Base-by-base conservation (phyloP, 2,329 filamentous ascomycete genomes). In the Penicillium janthinellum region DNA sequence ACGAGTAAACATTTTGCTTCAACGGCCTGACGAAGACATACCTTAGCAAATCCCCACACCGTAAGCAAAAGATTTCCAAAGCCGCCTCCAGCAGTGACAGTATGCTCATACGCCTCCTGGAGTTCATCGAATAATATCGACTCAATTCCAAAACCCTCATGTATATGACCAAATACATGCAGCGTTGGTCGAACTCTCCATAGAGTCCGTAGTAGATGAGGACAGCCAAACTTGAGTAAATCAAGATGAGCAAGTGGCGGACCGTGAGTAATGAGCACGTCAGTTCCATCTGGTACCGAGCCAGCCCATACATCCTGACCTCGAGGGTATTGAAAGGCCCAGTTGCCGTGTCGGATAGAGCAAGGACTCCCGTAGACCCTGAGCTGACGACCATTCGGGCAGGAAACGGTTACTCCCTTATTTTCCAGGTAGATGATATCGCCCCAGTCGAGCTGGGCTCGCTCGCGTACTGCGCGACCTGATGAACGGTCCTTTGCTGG, bases 181-280 rank as follows among this genome's bases (percentile, higher is more conserved):
- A 64, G 35, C 8, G 28, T 59, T 39, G 64, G 61, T 20, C 14
- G 41, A 37, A 65, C 38, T 45, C 48, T 58, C 86, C 88, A 90
- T 7, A 91, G 74, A 67, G 92, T 88, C 7, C 79, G 75, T 10
- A 91, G 80, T 12, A 96, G 81, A 60, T 84, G 81, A 41, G 84
- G 80, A 66, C 89, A 92, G 53, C 90, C 91, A 34, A 91, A 74
- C 1, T 70, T 64, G 0, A 67, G 68, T 14, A 78, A 52, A 49
- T 79, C 88, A 22, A 87, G 79, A 74, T 96, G 90, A 70, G 85
- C 82, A 72, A 84, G 84, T 10, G 90, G 90, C 20, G 91, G 91
- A 0, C 85, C 85, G 70, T 96, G 91, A 0, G 91, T 95, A 17
- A 96, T 77, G 14, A 96, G 80, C 31, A 96, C 83, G 68, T 95